A percentile compares a stretch with the other conserved stretches of the same genome.
Evolutionary conservation across 2,329 filamentous ascomycete genomes (phyloP).

Genomic region (Aspergillus felis): DNA sequence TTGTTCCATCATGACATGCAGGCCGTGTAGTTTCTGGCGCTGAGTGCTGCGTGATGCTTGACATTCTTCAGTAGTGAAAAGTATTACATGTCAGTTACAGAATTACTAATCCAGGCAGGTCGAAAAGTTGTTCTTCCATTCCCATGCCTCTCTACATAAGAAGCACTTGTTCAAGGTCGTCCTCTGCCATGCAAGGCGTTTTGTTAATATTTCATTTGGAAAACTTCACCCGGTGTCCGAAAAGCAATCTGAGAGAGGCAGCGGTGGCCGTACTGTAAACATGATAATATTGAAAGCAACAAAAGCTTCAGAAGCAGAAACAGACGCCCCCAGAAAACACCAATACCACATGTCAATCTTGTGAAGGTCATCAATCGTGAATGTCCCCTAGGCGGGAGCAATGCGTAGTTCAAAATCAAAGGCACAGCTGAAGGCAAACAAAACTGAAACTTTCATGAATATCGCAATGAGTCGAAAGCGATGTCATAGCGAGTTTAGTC

Average conservation of each 20-base stretch:
- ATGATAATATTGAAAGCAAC: background rate
- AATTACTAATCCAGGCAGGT: background rate
- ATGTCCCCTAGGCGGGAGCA: background rate
- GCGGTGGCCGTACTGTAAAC: background rate
- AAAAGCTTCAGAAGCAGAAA: background rate
- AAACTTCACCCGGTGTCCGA: background rate
- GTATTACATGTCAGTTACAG: background rate
- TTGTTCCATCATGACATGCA: background rate
- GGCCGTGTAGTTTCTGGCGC: background rate
- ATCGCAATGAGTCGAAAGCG: constrained; percentile 3
- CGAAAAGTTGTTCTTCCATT: background rate
- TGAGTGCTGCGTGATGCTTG: background rate
- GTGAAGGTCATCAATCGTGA: constrained; percentile 21
- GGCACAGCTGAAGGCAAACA: constrained; percentile 2
- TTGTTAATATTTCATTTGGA: background rate
- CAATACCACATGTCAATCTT: constrained; percentile 9
- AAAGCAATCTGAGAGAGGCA: background rate
- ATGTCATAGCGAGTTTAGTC: background rate
- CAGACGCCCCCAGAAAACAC: constrained; percentile 13
- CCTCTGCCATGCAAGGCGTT: background rate
- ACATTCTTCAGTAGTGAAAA: background rate
- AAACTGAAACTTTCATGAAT: background rate
- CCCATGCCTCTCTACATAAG: background rate
- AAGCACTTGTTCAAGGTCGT: background rate
- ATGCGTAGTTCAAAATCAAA: constrained; percentile 2